These are phyloP conservation scores for Podaxis mareebaensis DNA, from an alignment of 768 basidiomycete genomes.

Conservation along the genomic window DNA sequence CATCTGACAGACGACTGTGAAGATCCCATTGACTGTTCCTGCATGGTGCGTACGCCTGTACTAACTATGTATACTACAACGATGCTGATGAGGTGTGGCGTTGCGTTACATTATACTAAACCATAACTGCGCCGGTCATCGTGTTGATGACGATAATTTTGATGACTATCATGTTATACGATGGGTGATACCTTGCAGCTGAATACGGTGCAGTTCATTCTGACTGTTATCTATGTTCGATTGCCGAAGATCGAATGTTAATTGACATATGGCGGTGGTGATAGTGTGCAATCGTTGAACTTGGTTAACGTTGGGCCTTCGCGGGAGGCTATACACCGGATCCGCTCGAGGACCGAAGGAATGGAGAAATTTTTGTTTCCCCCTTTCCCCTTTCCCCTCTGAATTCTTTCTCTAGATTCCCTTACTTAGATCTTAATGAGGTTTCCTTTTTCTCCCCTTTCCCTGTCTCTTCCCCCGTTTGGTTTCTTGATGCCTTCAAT, in stretches of 20 bases:
- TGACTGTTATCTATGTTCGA: not conserved
- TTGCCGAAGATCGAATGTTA: not conserved
- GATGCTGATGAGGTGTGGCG: too few species aligned
- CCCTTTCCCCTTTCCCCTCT: not conserved
- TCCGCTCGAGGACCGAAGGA: not conserved
- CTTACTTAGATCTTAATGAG: not conserved
- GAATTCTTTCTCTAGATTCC: not conserved
- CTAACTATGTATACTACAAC: not conserved
- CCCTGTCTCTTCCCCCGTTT: not conserved
- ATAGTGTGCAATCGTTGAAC: too few species aligned
- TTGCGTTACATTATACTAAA: too few species aligned
- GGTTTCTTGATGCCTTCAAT: not conserved
- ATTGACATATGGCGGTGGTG: not conserved
- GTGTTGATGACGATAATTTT: not conserved
- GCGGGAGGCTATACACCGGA: not conserved
- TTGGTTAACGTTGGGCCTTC: not conserved
- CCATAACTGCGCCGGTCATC: too few species aligned
- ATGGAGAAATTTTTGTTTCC: not conserved
- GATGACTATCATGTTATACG: not conserved
- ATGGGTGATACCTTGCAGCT: not conserved
- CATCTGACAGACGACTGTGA: slow-evolving; percentile 66
- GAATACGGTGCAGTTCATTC: not conserved
- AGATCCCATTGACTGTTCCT: slow-evolving; percentile 83
- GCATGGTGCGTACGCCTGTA: slow-evolving; percentile 53
- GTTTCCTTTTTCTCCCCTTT: not conserved